These are phyloP conservation scores for Solanum corneliomulleri DNA, from an alignment of 257 asterid species.

Conservation along the genomic window DNA sequence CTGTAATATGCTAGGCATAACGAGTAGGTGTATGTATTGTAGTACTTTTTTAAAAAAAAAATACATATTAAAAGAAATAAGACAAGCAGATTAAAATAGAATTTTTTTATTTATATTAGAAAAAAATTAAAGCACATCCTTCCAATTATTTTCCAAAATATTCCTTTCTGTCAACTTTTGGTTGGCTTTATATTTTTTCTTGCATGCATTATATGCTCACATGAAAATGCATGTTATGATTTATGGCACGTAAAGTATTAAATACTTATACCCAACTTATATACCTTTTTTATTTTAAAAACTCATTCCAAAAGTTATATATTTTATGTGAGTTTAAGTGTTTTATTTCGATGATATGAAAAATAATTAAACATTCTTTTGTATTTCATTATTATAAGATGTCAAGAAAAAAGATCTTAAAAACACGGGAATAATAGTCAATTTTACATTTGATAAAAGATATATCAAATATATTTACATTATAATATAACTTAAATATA, in stretches of 20 bases:
- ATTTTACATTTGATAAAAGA: background rate
- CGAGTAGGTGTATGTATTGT: too few species aligned
- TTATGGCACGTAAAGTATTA: background rate
- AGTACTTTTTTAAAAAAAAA: too few species aligned
- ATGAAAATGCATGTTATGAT: background rate
- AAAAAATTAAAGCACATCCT: background rate
- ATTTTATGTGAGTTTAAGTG: background rate
- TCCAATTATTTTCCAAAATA: slow-evolving; percentile 1
- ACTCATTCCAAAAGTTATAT: background rate
- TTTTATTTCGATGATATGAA: background rate
- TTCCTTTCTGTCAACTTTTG: slow-evolving; percentile 1
- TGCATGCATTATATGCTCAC: background rate
- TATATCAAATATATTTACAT: background rate
- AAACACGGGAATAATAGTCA: too few species aligned
- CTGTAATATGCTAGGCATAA: too few species aligned
- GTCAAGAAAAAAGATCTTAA: too few species aligned
- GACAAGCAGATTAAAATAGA: too few species aligned
- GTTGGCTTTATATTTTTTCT: background rate
- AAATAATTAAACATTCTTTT: background rate
- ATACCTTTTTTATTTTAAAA: background rate
- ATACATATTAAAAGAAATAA: too few species aligned
- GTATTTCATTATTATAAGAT: too few species aligned
- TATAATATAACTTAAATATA: background rate
- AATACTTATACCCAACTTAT: background rate
- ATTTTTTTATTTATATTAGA: background rate